phyloP scores from a whole-genome alignment of 345 rosid genomes.

The Dimocarpus longan region DNA sequence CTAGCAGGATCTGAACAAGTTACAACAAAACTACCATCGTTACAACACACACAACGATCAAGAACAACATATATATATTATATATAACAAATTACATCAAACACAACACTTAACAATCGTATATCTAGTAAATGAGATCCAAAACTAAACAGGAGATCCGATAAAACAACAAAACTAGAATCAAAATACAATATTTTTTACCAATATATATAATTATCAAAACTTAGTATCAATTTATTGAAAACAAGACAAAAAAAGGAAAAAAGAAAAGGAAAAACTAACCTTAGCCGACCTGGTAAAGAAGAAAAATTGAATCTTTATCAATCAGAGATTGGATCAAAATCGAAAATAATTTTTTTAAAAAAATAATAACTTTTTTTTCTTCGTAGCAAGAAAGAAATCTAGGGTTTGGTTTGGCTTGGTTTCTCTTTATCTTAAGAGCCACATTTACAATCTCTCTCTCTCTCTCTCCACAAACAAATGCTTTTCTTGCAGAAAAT shows the following conservation, averaged over 20 bases:
- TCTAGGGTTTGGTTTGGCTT: constrained; percentile 48
- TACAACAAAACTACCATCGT: constrained; percentile 27
- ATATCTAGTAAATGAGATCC: constrained; percentile 28
- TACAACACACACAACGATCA: constrained; percentile 7
- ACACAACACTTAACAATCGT: constrained; percentile 7
- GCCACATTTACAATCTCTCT: constrained; percentile 22
- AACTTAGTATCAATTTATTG: background rate
- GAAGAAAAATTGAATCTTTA: constrained; percentile 16
- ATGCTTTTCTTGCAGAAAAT: background rate
- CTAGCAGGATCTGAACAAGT: constrained; percentile 47
- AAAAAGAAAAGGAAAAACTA: background rate
- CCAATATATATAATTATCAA: background rate
- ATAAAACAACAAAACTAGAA: constrained; percentile 2
- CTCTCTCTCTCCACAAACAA: constrained; percentile 10
- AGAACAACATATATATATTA: constrained; percentile 11
- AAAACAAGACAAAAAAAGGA: background rate
- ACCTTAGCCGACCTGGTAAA: constrained; percentile 33
- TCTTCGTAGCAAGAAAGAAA: constrained; percentile 31
- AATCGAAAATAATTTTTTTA: background rate
- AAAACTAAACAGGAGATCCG: background rate
- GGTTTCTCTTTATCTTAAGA: constrained; percentile 31
- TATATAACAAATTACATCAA: constrained; percentile 10
- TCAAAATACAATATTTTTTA: constrained; percentile 3
- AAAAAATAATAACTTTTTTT: background rate
- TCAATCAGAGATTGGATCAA: constrained; percentile 31